Evolutionary conservation across 306 rosid genomes (phyloP).

Genomic region (Pyrus pyrifolia): DNA sequence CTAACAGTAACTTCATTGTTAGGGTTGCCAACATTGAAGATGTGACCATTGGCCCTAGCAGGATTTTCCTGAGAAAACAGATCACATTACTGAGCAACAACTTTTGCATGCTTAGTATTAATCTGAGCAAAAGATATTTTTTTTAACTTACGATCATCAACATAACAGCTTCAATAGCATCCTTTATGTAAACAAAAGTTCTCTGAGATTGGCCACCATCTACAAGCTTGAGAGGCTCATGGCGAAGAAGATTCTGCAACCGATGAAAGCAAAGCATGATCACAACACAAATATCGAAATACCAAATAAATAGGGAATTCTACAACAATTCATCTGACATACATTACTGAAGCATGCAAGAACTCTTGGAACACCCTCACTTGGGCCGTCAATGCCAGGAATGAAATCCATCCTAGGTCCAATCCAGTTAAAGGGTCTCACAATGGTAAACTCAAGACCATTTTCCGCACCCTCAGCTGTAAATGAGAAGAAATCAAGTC

Average conservation of each 20-base stretch:
- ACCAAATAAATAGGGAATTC: background rate
- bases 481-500: background rate
- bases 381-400: constrained; percentile 94
- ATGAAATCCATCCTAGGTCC: constrained; percentile 97
- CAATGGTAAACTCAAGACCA: constrained; percentile 82
- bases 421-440: constrained; percentile 92
- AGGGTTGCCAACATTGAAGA: constrained; percentile 93
- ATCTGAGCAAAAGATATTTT: background rate
- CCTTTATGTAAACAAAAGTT: constrained; percentile 80
- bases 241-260: constrained; percentile 79
- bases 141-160: constrained; percentile 67
- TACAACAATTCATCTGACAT: constrained; percentile 3
- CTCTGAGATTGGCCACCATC: constrained; percentile 95
- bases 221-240: constrained; percentile 89
- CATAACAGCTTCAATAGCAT: constrained; percentile 88
- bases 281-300: background rate
- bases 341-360: constrained; percentile 94
- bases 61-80: constrained; percentile 70
- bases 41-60: constrained; percentile 74
- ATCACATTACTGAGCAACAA: constrained; percentile 4
- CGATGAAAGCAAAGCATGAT: constrained; percentile 17
- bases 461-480: constrained; percentile 96
- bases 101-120: background rate
- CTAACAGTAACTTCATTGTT: constrained; percentile 91
- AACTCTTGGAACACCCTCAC: constrained; percentile 97